phyloP scores from a whole-genome alignment of 345 rosid genomes.

The Gossypium ekmanianum region DNA sequence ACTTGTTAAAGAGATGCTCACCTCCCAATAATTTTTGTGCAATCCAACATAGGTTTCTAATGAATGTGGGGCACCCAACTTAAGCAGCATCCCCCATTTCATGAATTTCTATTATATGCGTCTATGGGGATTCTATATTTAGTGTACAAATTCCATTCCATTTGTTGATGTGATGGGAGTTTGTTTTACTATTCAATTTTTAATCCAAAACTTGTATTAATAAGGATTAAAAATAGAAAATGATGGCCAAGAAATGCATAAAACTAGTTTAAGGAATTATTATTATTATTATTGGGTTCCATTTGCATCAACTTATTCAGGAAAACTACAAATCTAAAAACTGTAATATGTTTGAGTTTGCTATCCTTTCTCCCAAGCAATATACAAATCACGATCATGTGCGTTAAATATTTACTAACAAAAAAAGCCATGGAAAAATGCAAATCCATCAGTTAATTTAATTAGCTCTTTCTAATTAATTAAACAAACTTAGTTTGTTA shows the following conservation, averaged over 20 bases:
- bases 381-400: not conserved
- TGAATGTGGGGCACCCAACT: not conserved
- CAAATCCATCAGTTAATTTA: not conserved
- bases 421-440: not conserved
- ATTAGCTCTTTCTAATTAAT: not conserved
- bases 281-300: not conserved
- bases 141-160: not conserved
- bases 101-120: constrained; percentile 18
- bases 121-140: not conserved
- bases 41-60: constrained; percentile 5
- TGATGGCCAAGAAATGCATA: constrained; percentile 5
- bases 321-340: not conserved
- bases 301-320: constrained; percentile 7
- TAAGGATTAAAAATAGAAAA: not conserved
- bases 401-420: not conserved
- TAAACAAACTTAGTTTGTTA: not conserved
- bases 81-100: not conserved
- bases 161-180: not conserved
- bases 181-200: no score
- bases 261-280: not conserved
- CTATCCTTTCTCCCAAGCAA: not conserved
- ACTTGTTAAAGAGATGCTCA: constrained; percentile 25
- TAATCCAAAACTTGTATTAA: no score
- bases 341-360: not conserved
- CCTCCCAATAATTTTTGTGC: constrained; percentile 19